Base-by-base conservation (phyloP, 441 rosid genomes). In the Bruguiera hainesii region DNA sequence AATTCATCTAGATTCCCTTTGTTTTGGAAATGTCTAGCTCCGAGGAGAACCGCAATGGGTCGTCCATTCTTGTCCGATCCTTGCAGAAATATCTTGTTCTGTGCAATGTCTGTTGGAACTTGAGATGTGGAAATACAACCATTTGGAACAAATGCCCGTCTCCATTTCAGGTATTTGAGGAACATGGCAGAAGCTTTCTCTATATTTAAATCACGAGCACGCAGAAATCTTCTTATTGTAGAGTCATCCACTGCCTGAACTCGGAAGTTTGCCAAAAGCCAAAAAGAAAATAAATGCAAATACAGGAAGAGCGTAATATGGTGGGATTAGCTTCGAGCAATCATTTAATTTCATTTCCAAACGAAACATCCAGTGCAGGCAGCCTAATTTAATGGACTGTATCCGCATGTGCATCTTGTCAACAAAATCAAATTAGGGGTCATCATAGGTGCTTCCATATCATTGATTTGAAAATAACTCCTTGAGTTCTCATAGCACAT, bases 11-110 rank as follows among this genome's bases (percentile, higher is more conserved):
- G 63, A 15, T 69, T 76, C 25, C 73, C 67, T 60, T 81, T 81
- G 67, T 68, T 73, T 33, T 73, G 82, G 42, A 76, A 66, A 71
- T 86, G 91, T 39, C 79, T 78, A 10, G 49, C 73, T 16, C 73
- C 85, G 30, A 84, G 30, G 23, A 70, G 21, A 61, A 80, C 55
- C 0, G 61, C 10, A 0, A 87, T 64, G 1, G 86, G 89, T 29
- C 81, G 76, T 39, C 89, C 86, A 20, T 58, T 73, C 74, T 76
- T 83, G 48, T 83, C 92, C 3, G 57, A 65, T 51, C 92, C 92
- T 79, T 87, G 92, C 60, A 78, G 16, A 66, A 83, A 87, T 75
- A 76, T 39, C 70, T 84, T 87, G 64, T 79, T 80, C 63, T 85
- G 91, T 3, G 72, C 75, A 46, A 83, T 76, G 18, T 87, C 74